Conservation (phyloP, 345 rosid genomes). For the Passiflora organensis region DNA sequence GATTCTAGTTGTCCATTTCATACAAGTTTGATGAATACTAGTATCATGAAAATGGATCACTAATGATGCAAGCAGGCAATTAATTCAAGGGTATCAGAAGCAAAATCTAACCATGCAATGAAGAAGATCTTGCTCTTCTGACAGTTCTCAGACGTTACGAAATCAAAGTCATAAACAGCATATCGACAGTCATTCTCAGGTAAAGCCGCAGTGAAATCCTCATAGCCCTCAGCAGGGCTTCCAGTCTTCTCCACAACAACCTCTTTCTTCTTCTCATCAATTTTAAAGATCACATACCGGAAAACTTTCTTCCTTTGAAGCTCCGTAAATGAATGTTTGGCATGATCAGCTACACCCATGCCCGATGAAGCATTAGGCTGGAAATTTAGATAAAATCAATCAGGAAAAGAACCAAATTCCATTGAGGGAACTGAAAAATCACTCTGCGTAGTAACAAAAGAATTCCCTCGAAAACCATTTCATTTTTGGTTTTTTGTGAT, state of each 20-base stretch:
- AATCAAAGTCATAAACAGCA: slow-evolving; percentile 70
- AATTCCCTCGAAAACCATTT: too few relatives aligned
- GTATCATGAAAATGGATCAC: background rate
- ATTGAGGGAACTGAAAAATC: background rate
- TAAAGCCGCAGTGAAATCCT: slow-evolving; percentile 62
- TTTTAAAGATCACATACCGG: slow-evolving; percentile 60
- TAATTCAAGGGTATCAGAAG: background rate
- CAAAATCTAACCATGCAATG: slow-evolving; percentile 54
- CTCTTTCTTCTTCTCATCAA: slow-evolving; percentile 57
- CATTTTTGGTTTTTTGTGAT: too few relatives aligned
- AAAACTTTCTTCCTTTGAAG: slow-evolving; percentile 68
- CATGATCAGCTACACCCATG: slow-evolving; percentile 66
- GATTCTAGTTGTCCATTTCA: background rate
- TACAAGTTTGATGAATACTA: background rate
- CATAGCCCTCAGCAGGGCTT: slow-evolving; percentile 51
- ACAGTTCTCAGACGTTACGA: slow-evolving; percentile 69
- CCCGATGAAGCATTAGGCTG: slow-evolving; percentile 82
- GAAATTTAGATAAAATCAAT: background rate
- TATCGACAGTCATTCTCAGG: slow-evolving; percentile 77
- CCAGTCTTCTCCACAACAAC: slow-evolving; percentile 71
- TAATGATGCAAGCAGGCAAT: slow-evolving; percentile 1
- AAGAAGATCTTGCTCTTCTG: slow-evolving; percentile 82
- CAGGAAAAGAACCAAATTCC: too few relatives aligned
- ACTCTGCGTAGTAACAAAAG: too few relatives aligned
- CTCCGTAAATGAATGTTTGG: slow-evolving; percentile 53